Evolutionary conservation across 2,329 filamentous ascomycete species (phyloP), one percentile per base, ranked within the genome.

Genomic region (Fusarium nodosum): DNA sequence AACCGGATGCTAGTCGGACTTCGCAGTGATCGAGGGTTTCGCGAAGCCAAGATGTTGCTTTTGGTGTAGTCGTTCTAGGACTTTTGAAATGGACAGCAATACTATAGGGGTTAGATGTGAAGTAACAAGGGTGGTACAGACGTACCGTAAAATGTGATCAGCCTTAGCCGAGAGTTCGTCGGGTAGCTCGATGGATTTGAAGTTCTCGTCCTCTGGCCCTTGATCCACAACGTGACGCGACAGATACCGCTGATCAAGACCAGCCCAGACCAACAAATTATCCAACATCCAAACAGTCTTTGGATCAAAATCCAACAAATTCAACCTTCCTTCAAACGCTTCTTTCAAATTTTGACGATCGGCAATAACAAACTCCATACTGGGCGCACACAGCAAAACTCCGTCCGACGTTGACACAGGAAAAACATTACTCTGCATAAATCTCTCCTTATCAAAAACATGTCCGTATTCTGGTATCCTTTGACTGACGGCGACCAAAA

Each of bases 41-140:
- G 9, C 53, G 55, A 10, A 72, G 26, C 66, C 66, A 68, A 2
- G 54, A 48, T 28, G 48, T 72, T 26, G 45, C 57, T 39, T 56
- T 58, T 0, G 62, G 45, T 2, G 44, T 63, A 5, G 44, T 20
- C 48, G 65, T 56, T 34, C 72, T 60, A 8, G 72, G 72, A 11
- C 72, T 74, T 44, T 61, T 57, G 30, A 72, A 74, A 34, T 74
- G 66, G 1, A 54, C 56, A 2, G 72, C 72, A 15, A 74, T 61
- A 0, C 72, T 74, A 1, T 0, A 0, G 3, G 10, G 8, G 58
- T 73, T 30, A 72, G 54, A 22, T 7, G 1, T 5, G 3, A 18
- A 15, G 3, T 2, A 2, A 16, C 1, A 7, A 22, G 11, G 12
- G 0, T 7, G 7, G 12, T 1, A 24, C 0, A 13, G 11, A 56